Conservation (phyloP, 306 rosid species). For the Notholithocarpus densiflorus region DNA sequence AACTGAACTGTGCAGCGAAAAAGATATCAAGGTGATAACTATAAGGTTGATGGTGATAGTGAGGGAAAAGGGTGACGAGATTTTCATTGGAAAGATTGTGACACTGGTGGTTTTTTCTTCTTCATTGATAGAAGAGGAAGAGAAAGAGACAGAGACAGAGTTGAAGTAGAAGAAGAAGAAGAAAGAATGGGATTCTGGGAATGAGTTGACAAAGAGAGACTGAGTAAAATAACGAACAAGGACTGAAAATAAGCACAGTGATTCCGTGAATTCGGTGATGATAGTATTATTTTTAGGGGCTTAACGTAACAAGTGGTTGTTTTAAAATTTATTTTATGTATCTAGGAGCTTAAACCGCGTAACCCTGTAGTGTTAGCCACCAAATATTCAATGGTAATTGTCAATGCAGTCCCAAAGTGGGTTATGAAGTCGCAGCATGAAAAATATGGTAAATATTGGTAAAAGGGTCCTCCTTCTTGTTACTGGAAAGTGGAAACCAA, state of each 20-base stretch:
- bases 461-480: too few species aligned
- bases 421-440: not conserved
- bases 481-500: too few species aligned
- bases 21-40: conserved; percentile 7
- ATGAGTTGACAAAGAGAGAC: not conserved
- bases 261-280: too few species aligned
- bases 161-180: not conserved
- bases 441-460: not conserved
- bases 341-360: too few species aligned
- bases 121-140: conserved; percentile 8
- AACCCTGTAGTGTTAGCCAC: not conserved
- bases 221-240: not conserved
- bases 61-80: not conserved
- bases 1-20: not conserved
- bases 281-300: too few species aligned
- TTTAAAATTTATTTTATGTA: too few species aligned
- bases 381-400: not conserved
- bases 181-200: too few species aligned
- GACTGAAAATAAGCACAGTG: too few species aligned
- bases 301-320: too few species aligned
- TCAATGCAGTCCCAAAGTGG: not conserved
- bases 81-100: conserved; percentile 11
- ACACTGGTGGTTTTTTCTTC: conserved; percentile 3
- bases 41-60: not conserved
- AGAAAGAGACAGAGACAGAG: not conserved